Base-by-base conservation (phyloP, 352 stramenopile genomes). In the Phytophthora idaei region DNA sequence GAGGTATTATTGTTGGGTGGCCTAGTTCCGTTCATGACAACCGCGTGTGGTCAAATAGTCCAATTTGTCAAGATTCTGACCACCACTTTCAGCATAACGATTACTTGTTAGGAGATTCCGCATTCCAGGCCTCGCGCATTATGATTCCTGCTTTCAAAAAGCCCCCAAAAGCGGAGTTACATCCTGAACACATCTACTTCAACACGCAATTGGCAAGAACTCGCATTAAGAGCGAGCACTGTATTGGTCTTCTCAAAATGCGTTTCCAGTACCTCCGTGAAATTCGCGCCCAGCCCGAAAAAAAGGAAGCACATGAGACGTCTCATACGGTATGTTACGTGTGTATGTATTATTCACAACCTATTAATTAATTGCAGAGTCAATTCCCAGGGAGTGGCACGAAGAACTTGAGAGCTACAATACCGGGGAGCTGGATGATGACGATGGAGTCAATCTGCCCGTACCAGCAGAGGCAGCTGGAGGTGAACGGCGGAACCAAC, bases 151-250 rank as follows among this genome's bases (percentile, higher is more conserved):
- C 47, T 1, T 54, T 42, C 17, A 54, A 54, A 41, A 68, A 70
- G 27, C 32, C 47, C 0, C 49, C 61, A 14, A 53, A 59, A 5
- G 42, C 36, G 21, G 39, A 60, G 14, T 11, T 75, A 4, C 49
- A 75, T 36, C 51, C 44, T 14, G n/a, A 65, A 17, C 27, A 55
- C 10, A 29, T 21, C 5, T 72, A 67, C 11, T 72, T 76, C 54
- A 72, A 72, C 46, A 62, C 17, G 4, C 8, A 61, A 14, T 36
- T 76, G 15, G 68, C 51, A 4, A 65, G 54, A 2, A 27, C 34
- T 31, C 36, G 68, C 1, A 72, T 69, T 5, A 76, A 69, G 37
- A 67, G 57, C 7, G 68, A 76, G 28, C 68, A 73, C 14, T 69
- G 37, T 15, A 76, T 73, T 17, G 63, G 57, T 0, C 32, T 73